Percentiles rank a stretch among this genome's conserved stretches.
phyloP scores from a whole-genome alignment of 1,284 basidiomycete genomes.

The Trametes polyzona region DNA sequence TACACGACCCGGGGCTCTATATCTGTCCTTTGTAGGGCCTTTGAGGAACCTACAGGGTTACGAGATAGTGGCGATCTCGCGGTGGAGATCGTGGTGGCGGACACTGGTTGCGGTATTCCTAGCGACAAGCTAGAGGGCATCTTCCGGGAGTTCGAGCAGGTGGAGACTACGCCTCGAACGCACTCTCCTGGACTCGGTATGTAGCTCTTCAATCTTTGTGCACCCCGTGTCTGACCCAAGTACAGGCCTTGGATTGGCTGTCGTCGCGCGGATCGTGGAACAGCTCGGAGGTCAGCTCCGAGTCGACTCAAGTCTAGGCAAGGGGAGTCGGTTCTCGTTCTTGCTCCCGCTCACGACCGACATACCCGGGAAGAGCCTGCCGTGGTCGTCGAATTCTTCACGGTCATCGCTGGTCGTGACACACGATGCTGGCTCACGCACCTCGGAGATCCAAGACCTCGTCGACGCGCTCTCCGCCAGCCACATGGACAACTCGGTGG shows the following conservation, averaged over 20 bases:
- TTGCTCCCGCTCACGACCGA: slow-evolving; percentile 62
- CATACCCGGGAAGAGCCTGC: slow-evolving; percentile 18
- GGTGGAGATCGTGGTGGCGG: slow-evolving; percentile 76
- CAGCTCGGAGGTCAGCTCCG: slow-evolving; percentile 82
- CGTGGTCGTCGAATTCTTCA: slow-evolving; percentile 16
- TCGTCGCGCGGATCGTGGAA: slow-evolving; percentile 84
- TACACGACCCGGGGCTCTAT: slow-evolving; percentile 74
- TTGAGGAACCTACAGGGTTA: slow-evolving; percentile 56
- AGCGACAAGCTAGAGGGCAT: slow-evolving; percentile 78
- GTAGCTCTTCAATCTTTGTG: slow-evolving; percentile 9
- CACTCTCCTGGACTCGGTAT: slow-evolving; percentile 55
- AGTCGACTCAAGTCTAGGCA: slow-evolving; percentile 71
- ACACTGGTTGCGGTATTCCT: slow-evolving; percentile 81
- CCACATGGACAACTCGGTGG: slow-evolving; percentile 38
- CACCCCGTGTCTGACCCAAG: neutral
- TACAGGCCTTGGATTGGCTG: slow-evolving; percentile 77
- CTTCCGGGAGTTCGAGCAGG: slow-evolving; percentile 87
- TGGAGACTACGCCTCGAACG: slow-evolving; percentile 57
- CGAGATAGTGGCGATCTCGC: slow-evolving; percentile 52
- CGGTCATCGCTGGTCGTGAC: slow-evolving; percentile 22
- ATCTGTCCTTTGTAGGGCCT: slow-evolving; percentile 62
- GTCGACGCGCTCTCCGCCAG: slow-evolving; percentile 63
- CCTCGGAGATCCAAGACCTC: slow-evolving; percentile 62
- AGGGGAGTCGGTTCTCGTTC: slow-evolving; percentile 79
- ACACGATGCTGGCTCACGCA: slow-evolving; percentile 25